A percentile compares a stretch with the other conserved stretches of the same genome.
Evolutionary conservation across 176 grass and related monocot genomes (phyloP).

Genomic region (Tuctoria greenei): DNA sequence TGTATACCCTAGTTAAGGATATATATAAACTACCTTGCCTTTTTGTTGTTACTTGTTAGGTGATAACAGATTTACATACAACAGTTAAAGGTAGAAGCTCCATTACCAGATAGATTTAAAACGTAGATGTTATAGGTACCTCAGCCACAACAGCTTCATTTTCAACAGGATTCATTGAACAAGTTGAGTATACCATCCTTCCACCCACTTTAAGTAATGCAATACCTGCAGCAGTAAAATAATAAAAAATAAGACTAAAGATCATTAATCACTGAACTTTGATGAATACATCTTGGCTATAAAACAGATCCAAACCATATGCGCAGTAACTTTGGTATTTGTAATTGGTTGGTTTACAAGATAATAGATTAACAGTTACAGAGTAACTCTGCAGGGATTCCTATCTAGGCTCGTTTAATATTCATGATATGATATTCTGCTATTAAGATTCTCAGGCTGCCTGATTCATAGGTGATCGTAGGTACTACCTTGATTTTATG

Average conservation of each 20-base stretch:
- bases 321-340: background rate
- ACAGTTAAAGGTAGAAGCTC: background rate
- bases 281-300: background rate
- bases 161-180: conserved; percentile 98
- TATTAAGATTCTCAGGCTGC: conserved; percentile 6
- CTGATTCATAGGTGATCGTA: background rate
- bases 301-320: conserved; percentile 15
- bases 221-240: conserved; percentile 54
- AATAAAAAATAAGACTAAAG: background rate
- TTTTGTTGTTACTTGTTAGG: background rate
- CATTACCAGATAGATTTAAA: background rate
- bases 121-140: conserved; percentile 39
- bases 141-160: conserved; percentile 91
- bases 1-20: background rate
- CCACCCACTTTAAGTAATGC: conserved; percentile 82
- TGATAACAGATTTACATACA: conserved; percentile 15
- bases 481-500: background rate
- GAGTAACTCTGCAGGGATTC: background rate
- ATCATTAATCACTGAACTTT: conserved; percentile 9
- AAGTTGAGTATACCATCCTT: conserved; percentile 97
- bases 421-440: background rate
- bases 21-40: conserved; percentile 19
- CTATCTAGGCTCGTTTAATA: background rate
- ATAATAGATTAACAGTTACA: background rate
- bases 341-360: conserved; percentile 15